These are phyloP conservation scores for Arachis monticola DNA, from an alignment of 331 rosid species.

Conservation along the genomic window DNA sequence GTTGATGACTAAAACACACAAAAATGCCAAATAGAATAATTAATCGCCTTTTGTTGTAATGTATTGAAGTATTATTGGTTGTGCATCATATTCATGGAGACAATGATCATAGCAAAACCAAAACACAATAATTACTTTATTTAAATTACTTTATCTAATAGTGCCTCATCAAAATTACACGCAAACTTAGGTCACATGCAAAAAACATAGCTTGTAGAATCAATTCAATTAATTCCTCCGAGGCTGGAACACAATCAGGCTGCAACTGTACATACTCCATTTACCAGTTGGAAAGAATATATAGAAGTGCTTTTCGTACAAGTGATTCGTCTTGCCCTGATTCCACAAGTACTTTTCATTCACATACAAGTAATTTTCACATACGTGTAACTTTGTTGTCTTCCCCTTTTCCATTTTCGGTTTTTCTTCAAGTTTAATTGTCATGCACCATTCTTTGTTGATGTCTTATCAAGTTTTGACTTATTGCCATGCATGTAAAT, in stretches of 20 bases:
- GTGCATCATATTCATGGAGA: no score
- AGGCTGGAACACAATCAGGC: background rate
- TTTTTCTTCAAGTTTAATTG: no score
- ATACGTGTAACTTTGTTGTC: background rate
- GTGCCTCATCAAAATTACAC: background rate
- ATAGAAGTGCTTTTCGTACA: slow-evolving; percentile 7
- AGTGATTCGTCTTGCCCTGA: slow-evolving; percentile 22
- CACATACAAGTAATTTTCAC: background rate
- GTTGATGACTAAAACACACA: background rate
- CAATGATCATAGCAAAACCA: no score
- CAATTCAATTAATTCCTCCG: background rate
- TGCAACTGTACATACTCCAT: background rate
- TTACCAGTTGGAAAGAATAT: slow-evolving; percentile 9
- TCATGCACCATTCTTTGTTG: no score
- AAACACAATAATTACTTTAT: background rate
- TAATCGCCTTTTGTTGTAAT: no score
- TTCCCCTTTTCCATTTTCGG: background rate
- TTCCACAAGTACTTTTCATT: background rate
- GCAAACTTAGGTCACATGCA: background rate
- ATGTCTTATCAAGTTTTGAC: no score
- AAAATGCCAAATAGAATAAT: background rate
- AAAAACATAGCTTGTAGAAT: background rate
- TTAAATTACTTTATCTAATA: background rate
- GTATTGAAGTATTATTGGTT: no score
- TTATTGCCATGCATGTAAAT: no score